Base-by-base conservation (phyloP, 1,139 yeast genomes). In the Pichia sp. region DNA sequence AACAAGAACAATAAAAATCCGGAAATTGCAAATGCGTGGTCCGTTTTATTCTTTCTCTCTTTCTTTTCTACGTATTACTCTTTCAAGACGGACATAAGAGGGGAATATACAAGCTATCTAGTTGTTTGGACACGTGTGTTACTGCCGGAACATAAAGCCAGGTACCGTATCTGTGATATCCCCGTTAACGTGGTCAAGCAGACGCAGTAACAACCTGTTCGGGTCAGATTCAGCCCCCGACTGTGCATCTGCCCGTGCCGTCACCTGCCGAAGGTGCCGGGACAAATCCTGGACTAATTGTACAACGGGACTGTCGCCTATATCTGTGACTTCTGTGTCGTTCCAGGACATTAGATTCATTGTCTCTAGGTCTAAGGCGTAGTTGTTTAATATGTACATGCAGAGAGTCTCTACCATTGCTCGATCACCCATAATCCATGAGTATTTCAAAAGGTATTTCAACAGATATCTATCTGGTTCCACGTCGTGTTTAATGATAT, bases 321-420 rank as follows among this genome's bases (percentile, higher is more conserved):
- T n/a, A n/a, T n/a, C n/a, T n/a, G n/a, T n/a, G n/a, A n/a, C n/a
- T n/a, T n/a, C n/a, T n/a, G n/a, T n/a, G n/a, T n/a, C n/a, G n/a
- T n/a, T n/a, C n/a, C n/a, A n/a, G n/a, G n/a, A 13, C 6, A 42
- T 35, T 24, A 40, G 21, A 9, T 31, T 30, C 7, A 43, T 28
- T 1, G 45, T 43, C 7, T 41, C 40, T 9, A 20, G 36, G 18
- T 41, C 45, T 6, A 43, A 6, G 6, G 40, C 20, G 14, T 38
- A 43, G 4, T 29, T 34, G 18, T 41, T 15, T 5, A 43, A 13
- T 8, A 43, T 4, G 9, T 33, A 21, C 8, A 8, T 4, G 7
- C 23, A 15, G 6, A 38, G 8, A 4, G 27, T 2, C 5, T 34
- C 25, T 5, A 29, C 19, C 20, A 43, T 14, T 10, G 23, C 36